These are phyloP conservation scores for Panicum hallii DNA, from an alignment of 202 grass and related monocot genomes.

Conservation along the genomic window DNA sequence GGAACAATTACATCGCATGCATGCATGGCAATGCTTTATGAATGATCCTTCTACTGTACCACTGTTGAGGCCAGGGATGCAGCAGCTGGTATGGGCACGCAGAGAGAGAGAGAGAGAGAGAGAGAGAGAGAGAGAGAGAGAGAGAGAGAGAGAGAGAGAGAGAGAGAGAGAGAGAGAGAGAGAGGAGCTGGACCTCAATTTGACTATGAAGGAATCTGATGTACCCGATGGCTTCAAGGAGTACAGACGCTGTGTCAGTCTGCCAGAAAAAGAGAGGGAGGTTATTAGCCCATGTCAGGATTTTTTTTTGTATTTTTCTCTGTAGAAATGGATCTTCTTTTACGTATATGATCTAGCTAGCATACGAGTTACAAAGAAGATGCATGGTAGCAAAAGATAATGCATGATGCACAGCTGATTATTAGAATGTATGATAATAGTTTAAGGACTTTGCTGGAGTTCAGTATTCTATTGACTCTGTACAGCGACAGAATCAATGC, in stretches of 20 bases:
- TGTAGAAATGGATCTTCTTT: conserved; percentile 48
- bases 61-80: neutral
- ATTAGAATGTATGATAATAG: neutral
- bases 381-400: neutral
- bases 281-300: conserved; percentile 62
- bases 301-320: conserved; percentile 50
- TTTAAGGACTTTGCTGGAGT: neutral
- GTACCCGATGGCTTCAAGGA: conserved; percentile 99
- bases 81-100: conserved; percentile 43
- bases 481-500: neutral
- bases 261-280: conserved; percentile 56
- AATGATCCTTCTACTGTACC: conserved; percentile 27
- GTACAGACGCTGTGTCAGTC: conserved; percentile 99
- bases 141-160: conserved; percentile 17
- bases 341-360: neutral
- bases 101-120: conserved; percentile 10
- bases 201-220: conserved; percentile 99
- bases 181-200: conserved; percentile 77
- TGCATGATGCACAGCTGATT: neutral
- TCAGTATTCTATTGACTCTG: neutral
- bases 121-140: conserved; percentile 3
- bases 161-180: conserved; percentile 10
- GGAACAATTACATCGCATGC: conserved; percentile 33
- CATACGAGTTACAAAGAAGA: conserved; percentile 28
- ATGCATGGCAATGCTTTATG: conserved; percentile 31